Conservation (phyloP, 495 filamentous ascomycete genomes). For the Xylaria sp. region DNA sequence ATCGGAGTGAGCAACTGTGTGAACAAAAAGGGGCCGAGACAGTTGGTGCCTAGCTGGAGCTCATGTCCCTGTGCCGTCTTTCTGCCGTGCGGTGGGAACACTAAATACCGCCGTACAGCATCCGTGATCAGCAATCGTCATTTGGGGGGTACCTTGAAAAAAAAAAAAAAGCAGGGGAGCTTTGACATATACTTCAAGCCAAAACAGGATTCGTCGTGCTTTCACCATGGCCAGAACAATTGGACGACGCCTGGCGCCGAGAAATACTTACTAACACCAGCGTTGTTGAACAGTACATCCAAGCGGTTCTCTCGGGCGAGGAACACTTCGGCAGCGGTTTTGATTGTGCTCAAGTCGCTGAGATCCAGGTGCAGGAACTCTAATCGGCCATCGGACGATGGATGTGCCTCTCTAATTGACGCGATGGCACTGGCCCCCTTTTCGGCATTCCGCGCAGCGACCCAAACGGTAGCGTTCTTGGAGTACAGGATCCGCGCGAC, state of each 20-base stretch:
- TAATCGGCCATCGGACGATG: constrained; percentile 38
- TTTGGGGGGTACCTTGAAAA: background rate
- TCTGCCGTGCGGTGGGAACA: constrained; percentile 28
- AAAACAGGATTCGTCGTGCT: constrained; percentile 26
- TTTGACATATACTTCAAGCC: constrained; percentile 27
- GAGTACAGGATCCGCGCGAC: constrained; percentile 53
- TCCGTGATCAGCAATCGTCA: background rate
- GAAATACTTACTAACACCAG: constrained; percentile 47
- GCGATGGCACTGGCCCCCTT: constrained; percentile 42
- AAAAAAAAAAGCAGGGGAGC: constrained; percentile 32
- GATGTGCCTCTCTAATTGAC: constrained; percentile 35
- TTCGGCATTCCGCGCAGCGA: constrained; percentile 55
- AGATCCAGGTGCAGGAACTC: constrained; percentile 41
- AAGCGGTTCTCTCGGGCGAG: constrained; percentile 33
- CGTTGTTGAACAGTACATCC: constrained; percentile 45
- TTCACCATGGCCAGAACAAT: background rate
- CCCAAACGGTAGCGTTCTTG: constrained; percentile 58
- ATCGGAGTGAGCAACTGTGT: constrained; percentile 53
- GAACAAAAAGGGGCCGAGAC: constrained; percentile 49
- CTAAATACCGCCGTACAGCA: background rate
- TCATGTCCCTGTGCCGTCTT: constrained; percentile 42
- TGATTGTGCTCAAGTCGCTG: constrained; percentile 38
- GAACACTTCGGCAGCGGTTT: constrained; percentile 34
- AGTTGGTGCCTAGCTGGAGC: constrained; percentile 51
- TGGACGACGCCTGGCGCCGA: background rate